These are phyloP conservation scores for Ogataea henricii DNA, from an alignment of 805 yeast species.

Conservation along the genomic window DNA sequence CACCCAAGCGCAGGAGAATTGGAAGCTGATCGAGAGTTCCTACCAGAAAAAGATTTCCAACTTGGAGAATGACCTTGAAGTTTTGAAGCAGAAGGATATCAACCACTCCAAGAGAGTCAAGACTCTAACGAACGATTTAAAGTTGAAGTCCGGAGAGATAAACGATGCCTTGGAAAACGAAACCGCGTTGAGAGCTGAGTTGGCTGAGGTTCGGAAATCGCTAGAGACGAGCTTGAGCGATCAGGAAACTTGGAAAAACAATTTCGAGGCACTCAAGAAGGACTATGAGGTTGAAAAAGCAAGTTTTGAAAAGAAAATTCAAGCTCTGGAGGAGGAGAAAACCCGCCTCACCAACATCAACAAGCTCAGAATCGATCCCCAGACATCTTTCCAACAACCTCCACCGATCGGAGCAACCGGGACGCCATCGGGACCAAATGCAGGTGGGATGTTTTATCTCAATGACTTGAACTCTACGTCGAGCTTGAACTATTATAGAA, in stretches of 20 bases:
- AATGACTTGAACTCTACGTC: conserved; percentile 35
- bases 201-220: conserved; percentile 23
- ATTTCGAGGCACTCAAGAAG: conserved; percentile 29
- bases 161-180: conserved; percentile 30
- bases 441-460: conserved; percentile 28
- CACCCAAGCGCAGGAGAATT: conserved; percentile 73
- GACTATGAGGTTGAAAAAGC: conserved; percentile 34
- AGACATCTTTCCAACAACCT: conserved; percentile 3
- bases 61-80: conserved; percentile 48
- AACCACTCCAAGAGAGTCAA: conserved; percentile 31
- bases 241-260: conserved; percentile 20
- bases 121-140: conserved; percentile 39
- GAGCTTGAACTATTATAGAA: conserved; percentile 20
- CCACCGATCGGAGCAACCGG: conserved; percentile 1
- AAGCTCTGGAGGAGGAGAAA: conserved; percentile 33
- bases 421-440: conserved; percentile 6
- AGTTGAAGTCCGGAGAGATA: conserved; percentile 32
- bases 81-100: conserved; percentile 34
- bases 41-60: conserved; percentile 49
- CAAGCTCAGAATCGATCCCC: conserved; percentile 20
- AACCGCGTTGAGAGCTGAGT: conserved; percentile 19
- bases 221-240: conserved; percentile 22
- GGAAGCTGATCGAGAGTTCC: conserved; percentile 78
- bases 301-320: conserved; percentile 27
- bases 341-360: conserved; percentile 17